Percentiles rank a stretch among this genome's conserved stretches.
Conservation (phyloP, 352 stramenopile genomes). For the Phytophthora cactorum region DNA sequence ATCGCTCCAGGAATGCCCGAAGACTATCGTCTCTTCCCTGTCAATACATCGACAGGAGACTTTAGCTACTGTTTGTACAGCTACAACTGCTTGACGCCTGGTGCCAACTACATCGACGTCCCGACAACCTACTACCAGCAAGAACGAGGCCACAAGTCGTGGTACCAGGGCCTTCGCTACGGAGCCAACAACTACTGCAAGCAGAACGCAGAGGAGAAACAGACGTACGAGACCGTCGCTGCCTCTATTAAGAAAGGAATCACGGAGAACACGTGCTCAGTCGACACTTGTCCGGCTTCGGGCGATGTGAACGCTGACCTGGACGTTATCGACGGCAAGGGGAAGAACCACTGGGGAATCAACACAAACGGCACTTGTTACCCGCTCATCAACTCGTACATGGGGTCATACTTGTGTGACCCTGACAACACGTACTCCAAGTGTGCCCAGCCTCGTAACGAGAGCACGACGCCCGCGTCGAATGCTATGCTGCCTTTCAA, state of each 20-base stretch:
- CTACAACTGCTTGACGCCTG: constrained; percentile 47
- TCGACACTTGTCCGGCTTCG: constrained; percentile 51
- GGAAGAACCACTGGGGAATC: constrained; percentile 56
- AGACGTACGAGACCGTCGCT: constrained; percentile 37
- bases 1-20: constrained; percentile 73
- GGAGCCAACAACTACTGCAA: constrained; percentile 54
- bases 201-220: constrained; percentile 15
- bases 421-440: constrained; percentile 50
- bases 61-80: constrained; percentile 49
- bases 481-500: constrained; percentile 69
- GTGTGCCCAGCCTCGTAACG: constrained; percentile 45
- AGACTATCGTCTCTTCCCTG: constrained; percentile 56
- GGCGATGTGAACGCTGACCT: constrained; percentile 52
- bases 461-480: constrained; percentile 29
- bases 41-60: constrained; percentile 38
- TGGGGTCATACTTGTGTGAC: constrained; percentile 62
- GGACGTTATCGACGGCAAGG: constrained; percentile 43
- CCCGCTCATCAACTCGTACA: constrained; percentile 68
- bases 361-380: constrained; percentile 76
- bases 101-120: constrained; percentile 52
- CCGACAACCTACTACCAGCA: constrained; percentile 40
- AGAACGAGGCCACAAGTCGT: constrained; percentile 51
- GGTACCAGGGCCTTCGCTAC: constrained; percentile 69
- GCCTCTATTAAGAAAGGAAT: constrained; percentile 40
- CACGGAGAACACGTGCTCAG: constrained; percentile 46